A percentile compares a stretch with the other conserved stretches of the same genome.
phyloP scores from a whole-genome alignment of 495 filamentous ascomycete genomes.

The Pyrenopolyporus hunteri region DNA sequence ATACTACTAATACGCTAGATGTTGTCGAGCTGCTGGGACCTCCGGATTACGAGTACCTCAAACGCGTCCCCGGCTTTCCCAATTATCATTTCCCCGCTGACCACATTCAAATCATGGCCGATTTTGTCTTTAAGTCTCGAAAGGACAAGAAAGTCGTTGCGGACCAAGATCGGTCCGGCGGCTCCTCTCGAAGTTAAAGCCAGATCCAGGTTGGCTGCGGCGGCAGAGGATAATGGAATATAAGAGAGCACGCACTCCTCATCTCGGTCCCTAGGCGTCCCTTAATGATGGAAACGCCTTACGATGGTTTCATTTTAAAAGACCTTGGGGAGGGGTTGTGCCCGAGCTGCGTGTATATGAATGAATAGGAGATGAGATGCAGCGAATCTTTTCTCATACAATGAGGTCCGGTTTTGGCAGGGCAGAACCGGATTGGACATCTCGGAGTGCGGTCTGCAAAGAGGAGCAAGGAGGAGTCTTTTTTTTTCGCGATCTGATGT shows the following conservation, averaged over 20 bases:
- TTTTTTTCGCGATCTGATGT: conserved; percentile 27
- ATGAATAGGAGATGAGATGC: conserved; percentile 27
- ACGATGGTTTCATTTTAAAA: not conserved
- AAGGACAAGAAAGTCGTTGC: conserved; percentile 78
- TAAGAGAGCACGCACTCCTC: not conserved
- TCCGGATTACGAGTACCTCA: conserved; percentile 88
- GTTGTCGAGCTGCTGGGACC: conserved; percentile 86
- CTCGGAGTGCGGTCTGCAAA: conserved; percentile 19
- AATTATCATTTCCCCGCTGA: conserved; percentile 98
- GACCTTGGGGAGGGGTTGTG: not conserved
- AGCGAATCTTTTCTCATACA: conserved; percentile 39
- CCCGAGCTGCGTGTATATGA: conserved; percentile 32
- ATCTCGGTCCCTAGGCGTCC: not conserved
- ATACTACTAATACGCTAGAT: conserved; percentile 87
- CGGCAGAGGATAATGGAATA: not conserved
- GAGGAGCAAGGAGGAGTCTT: conserved; percentile 19
- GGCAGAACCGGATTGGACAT: conserved; percentile 32
- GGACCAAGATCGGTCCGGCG: conserved; percentile 57
- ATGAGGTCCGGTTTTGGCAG: conserved; percentile 31
- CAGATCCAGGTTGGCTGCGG: not conserved
- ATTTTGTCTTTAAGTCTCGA: conserved; percentile 85
- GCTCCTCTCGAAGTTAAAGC: conserved; percentile 30
- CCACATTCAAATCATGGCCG: conserved; percentile 88
- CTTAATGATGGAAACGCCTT: conserved; percentile 9
- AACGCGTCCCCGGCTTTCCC: conserved; percentile 90